phyloP scores from a whole-genome alignment of 2,329 filamentous ascomycete genomes.

The Tolypocladium ophioglossoides region DNA sequence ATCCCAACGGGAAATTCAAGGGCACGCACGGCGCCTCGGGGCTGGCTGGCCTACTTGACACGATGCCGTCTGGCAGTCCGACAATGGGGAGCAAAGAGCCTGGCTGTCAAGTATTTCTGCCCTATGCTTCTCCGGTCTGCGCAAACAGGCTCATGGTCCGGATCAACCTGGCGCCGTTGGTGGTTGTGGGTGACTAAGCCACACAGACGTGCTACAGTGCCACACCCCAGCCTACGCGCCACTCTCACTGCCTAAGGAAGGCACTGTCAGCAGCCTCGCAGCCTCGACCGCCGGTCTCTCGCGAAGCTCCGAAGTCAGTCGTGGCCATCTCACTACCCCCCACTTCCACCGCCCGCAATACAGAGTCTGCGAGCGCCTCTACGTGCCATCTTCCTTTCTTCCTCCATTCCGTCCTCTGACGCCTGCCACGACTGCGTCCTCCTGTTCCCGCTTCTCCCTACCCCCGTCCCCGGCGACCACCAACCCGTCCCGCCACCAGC shows the following conservation, averaged over 20 bases:
- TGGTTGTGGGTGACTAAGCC: background rate
- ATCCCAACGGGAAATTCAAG: background rate
- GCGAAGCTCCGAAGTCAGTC: background rate
- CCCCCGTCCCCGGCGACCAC: background rate
- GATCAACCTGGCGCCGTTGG: background rate
- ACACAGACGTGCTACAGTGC: background rate
- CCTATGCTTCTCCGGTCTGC: background rate
- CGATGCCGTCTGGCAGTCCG: background rate
- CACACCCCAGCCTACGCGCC: slow-evolving; percentile 8
- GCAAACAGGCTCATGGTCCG: background rate
- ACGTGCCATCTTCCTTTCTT: background rate
- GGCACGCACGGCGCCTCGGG: background rate
- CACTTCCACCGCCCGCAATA: background rate
- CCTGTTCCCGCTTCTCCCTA: background rate
- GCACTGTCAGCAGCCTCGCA: background rate
- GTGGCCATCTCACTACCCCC: background rate
- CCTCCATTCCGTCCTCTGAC: background rate
- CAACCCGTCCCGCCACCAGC: background rate
- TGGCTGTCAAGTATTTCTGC: background rate
- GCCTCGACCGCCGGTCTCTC: background rate
- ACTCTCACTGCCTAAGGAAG: slow-evolving; percentile 11
- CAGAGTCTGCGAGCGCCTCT: background rate
- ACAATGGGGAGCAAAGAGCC: background rate
- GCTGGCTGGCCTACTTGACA: background rate
- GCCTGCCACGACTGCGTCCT: background rate